Evolutionary conservation across 225 moss, liverwort and hornwort species (phyloP).

Genomic region (Bryum argenteum): DNA sequence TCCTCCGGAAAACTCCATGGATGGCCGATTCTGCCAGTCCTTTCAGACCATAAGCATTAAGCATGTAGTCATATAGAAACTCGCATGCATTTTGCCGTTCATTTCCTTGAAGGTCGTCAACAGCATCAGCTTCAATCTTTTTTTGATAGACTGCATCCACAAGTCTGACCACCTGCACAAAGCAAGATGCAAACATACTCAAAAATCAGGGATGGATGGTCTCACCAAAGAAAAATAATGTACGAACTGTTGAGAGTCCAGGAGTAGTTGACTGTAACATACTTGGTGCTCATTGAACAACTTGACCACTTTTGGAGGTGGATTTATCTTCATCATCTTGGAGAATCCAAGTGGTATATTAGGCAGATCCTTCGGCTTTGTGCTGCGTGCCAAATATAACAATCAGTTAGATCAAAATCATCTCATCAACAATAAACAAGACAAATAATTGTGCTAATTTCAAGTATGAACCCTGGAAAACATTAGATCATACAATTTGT

Average conservation of each 20-base stretch:
- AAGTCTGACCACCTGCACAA: conserved; percentile 79
- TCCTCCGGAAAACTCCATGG: conserved; percentile 87
- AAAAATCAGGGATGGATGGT: not conserved
- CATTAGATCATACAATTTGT: conserved; percentile 40
- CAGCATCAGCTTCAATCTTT: conserved; percentile 82
- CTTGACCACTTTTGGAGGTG: conserved; percentile 81
- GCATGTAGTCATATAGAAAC: conserved; percentile 97
- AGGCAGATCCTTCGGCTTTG: conserved; percentile 62
- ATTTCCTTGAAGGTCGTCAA: conserved; percentile 82
- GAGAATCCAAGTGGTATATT: conserved; percentile 74
- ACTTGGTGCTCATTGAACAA: conserved; percentile 92
- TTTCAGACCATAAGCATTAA: conserved; percentile 91
- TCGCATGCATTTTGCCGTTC: conserved; percentile 94
- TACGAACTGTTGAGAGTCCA: not conserved
- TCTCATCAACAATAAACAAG: not conserved
- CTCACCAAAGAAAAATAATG: not conserved
- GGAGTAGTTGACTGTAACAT: not conserved
- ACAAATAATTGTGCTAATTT: not conserved
- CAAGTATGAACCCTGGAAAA: not conserved
- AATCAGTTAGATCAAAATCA: not conserved
- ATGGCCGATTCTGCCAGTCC: conserved; percentile 93
- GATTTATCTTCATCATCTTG: conserved; percentile 89
- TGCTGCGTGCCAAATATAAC: conserved; percentile 23
- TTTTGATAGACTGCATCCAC: conserved; percentile 76
- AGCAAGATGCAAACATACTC: not conserved